phyloP scores from a whole-genome alignment of 108 stramenopile genomes.

The Stephanodiscus minutulus region DNA sequence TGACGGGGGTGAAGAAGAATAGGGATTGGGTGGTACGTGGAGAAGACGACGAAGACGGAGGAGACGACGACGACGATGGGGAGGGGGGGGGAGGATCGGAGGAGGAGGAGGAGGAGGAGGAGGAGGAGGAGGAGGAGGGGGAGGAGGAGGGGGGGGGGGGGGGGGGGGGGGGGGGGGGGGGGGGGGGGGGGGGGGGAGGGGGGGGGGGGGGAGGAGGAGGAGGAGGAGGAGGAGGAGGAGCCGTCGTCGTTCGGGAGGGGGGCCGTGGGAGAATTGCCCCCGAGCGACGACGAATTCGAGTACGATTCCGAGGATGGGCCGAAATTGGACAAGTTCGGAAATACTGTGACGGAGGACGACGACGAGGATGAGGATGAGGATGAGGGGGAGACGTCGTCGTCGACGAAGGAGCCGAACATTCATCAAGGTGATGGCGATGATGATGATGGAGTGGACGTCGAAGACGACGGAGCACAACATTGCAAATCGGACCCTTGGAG shows the following conservation, averaged over 20 bases:
- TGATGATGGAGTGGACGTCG: background rate
- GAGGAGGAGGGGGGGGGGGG: conserved; percentile 31
- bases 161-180: conserved; percentile 26
- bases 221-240: conserved; percentile 31
- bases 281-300: conserved; percentile 57
- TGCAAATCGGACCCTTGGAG: background rate
- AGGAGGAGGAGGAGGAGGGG: conserved; percentile 23
- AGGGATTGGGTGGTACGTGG: conserved; percentile 33
- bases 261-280: conserved; percentile 55
- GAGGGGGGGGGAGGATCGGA: conserved; percentile 34
- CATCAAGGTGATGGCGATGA: background rate
- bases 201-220: conserved; percentile 30
- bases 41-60: conserved; percentile 8
- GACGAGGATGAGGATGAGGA: conserved; percentile 1
- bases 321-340: conserved; percentile 39
- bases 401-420: background rate
- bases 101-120: conserved; percentile 20
- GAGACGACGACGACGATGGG: conserved; percentile 26
- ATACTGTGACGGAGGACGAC: conserved; percentile 11
- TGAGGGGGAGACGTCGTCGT: background rate
- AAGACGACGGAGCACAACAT: background rate
- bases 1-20: conserved; percentile 35
- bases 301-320: conserved; percentile 45
- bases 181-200: conserved; percentile 32
- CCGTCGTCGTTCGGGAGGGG: conserved; percentile 41